Base-by-base conservation (phyloP, 1,284 basidiomycete genomes). In the Apiotrichum gamsii region DNA sequence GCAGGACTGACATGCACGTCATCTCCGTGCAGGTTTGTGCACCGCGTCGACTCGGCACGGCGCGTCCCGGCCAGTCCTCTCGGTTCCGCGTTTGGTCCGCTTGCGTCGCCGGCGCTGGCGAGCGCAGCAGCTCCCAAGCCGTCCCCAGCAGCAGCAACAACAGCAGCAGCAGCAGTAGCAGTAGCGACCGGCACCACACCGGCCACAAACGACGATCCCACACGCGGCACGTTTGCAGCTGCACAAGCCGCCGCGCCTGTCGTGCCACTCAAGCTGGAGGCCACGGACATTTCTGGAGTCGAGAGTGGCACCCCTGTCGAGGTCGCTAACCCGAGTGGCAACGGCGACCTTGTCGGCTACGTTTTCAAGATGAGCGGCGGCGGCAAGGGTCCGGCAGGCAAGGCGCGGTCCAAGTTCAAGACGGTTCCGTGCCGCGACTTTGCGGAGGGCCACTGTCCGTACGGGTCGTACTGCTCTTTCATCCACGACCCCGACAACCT, bases 1-100 rank as follows among this genome's bases (percentile, higher is more conserved):
- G 64, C 65, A 9, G 69, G 70, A 14, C 49, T 68, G 35, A 69
- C 62, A 14, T 72, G 70, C 47, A 74, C 71, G 18, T 71, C 69
- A 18, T 62, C 66, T 31, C 72, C 72, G n/a, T 74, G 70, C 51
- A 63, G 70, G 36, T 72, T 73, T 51, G 67, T 71, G 10, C 71
- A 73, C 49, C 57, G 61, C 29, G 58, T 71, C 33, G 57, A 60
- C 2, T 1, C 24, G 25, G 24, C 14, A n/a, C 24, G n/a, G 23
- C 13, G 23, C 37, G 5, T 18, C 20, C 24, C 24, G 38, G 5
- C 3, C 16, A 2, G 15, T 4, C 8, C 13, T 10, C 4, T 21
- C 14, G 19, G 39, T 16, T 8, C 2, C 39, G 8, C 24, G 19
- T 35, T 13, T 13, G 19, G 10, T 13, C 8, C 11, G 6, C 19